A percentile compares a stretch with the other conserved stretches of the same genome.
phyloP scores from a whole-genome alignment of 2,329 filamentous ascomycete genomes.

The Tolypocladium album region DNA sequence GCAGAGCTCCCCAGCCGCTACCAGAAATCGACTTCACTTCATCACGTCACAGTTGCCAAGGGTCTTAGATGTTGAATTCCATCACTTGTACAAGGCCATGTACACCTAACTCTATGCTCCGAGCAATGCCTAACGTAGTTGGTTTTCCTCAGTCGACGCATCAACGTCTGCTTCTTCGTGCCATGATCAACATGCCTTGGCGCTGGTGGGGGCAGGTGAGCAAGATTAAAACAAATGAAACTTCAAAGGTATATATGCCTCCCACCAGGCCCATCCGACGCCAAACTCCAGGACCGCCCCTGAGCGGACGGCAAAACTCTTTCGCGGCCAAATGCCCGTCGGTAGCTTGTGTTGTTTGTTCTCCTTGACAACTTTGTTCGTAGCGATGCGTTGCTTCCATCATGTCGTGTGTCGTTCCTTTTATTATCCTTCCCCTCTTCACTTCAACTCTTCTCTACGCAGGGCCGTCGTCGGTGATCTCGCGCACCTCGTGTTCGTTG shows the following conservation, averaged over 20 bases:
- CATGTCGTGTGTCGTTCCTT: not conserved
- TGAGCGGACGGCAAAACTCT: not conserved
- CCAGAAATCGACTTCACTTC: not conserved
- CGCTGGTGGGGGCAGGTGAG: not conserved
- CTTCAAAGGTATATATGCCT: not conserved
- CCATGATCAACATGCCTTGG: not conserved
- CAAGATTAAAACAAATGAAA: not conserved
- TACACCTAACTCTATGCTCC: not conserved
- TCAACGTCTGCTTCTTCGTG: not conserved
- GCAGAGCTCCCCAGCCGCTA: not conserved
- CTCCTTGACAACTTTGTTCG: not conserved
- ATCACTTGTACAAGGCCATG: not conserved
- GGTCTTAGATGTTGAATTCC: not conserved
- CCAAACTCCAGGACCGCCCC: not conserved
- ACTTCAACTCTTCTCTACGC: not conserved
- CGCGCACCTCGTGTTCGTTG: slow-evolving; percentile 43
- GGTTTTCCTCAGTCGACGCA: not conserved
- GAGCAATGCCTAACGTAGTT: not conserved
- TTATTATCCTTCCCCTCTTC: not conserved
- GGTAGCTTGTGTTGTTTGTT: not conserved
- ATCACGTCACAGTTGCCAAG: not conserved
- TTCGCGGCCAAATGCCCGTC: not conserved
- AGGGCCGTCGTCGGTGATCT: slow-evolving; percentile 34
- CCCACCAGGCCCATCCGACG: not conserved
- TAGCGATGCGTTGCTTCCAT: slow-evolving; percentile 5